Evolutionary conservation across 441 rosid genomes (phyloP).

Genomic region (Melastoma candidum): DNA sequence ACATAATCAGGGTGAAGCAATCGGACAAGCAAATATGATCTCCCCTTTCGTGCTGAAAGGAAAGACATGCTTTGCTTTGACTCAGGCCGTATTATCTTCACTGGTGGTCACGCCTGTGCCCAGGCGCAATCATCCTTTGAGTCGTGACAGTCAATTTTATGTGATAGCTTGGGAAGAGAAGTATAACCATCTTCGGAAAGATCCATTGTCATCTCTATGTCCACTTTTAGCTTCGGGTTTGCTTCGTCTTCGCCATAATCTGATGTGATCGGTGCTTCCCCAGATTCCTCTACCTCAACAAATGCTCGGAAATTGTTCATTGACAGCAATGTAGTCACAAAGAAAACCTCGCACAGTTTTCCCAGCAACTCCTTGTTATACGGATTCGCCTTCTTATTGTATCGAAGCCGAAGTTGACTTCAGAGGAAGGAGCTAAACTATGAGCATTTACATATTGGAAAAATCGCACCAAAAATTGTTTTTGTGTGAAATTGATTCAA

Average conservation of each 20-base stretch:
- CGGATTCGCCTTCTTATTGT: slow-evolving; percentile 90
- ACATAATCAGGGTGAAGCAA: no score
- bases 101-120: no score
- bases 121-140: slow-evolving; percentile 28
- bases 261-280: slow-evolving; percentile 30
- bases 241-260: slow-evolving; percentile 33
- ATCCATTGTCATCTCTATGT: slow-evolving; percentile 64
- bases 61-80: no score
- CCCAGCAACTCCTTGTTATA: slow-evolving; percentile 42
- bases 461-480: not conserved
- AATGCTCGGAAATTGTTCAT: slow-evolving; percentile 61
- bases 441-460: not conserved
- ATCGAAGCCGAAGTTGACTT: slow-evolving; percentile 93
- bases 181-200: slow-evolving; percentile 32
- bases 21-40: no score
- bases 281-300: slow-evolving; percentile 54
- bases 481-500: not conserved
- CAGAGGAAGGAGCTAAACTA: slow-evolving; percentile 7
- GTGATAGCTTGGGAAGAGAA: slow-evolving; percentile 68
- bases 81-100: no score
- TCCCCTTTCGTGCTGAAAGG: no score
- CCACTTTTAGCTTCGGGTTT: slow-evolving; percentile 61
- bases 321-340: slow-evolving; percentile 64
- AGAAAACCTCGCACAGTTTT: slow-evolving; percentile 49
- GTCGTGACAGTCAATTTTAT: slow-evolving; percentile 54